Evolutionary conservation across 768 basidiomycete species (phyloP).

Genomic region (Psilocybe subaeruginosa): DNA sequence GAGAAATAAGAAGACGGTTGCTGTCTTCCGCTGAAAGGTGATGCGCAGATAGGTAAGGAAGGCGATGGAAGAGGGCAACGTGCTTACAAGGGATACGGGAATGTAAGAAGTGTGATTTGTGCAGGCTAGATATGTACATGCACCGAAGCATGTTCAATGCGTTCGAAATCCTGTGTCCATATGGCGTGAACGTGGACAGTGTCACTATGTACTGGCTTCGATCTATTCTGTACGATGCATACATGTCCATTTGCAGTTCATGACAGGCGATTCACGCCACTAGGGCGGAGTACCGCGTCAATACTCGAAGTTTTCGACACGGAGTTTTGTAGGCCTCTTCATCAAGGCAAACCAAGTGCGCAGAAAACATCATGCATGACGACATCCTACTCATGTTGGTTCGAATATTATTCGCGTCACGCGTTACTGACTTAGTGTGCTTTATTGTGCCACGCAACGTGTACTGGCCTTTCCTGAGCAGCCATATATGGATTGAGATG

Average conservation of each 20-base stretch:
- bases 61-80: too few species aligned
- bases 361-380: conserved; percentile 18
- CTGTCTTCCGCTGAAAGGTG: too few species aligned
- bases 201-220: background rate
- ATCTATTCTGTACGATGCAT: background rate
- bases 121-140: too few species aligned
- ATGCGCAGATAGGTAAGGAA: too few species aligned
- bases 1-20: background rate
- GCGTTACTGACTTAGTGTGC: background rate
- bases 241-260: too few species aligned
- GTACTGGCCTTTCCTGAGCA: too few species aligned
- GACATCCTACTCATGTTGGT: conserved; percentile 9
- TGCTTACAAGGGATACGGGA: too few species aligned
- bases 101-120: too few species aligned
- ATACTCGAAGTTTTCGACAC: background rate
- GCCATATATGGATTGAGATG: too few species aligned
- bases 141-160: too few species aligned
- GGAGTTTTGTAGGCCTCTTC: background rate
- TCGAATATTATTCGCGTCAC: conserved; percentile 4
- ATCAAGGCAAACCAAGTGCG: conserved; percentile 5
- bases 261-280: conserved; percentile 8
- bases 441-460: too few species aligned
- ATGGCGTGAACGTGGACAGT: conserved; percentile 10
- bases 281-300: conserved; percentile 14
- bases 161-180: conserved; percentile 7